Evolutionary conservation across 805 yeast species (phyloP), one percentile per base, ranked within the genome.

Genomic region (Schwanniomyces vanrijiae): DNA sequence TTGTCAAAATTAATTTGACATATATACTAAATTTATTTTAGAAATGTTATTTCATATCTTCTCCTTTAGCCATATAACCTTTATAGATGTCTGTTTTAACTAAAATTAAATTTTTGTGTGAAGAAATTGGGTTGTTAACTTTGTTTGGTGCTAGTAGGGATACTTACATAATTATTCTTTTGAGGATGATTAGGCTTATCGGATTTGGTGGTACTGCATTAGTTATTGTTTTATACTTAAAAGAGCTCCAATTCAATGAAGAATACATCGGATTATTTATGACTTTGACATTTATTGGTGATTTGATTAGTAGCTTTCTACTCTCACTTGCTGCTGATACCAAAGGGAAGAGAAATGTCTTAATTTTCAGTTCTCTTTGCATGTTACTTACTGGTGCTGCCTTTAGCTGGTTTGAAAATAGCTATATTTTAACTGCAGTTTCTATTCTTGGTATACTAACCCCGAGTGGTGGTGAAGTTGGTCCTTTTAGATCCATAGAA

Each of bases 401-500:
- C 0, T 75, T 80, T 51, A 65, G 62, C 2, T 43, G 64, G 16
- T 48, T 65, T 6, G 61, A 65, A 13, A 68, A 68, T 50, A 67
- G 59, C 43, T 56, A 55, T 33, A 14, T 73, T 1, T 56, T 81
- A 41, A 61, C 72, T 34, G 41, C 62, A 0, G 66, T 74, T 1
- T 71, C 80, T 1, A 59, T 76, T 13, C 37, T 76, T 9, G 85
- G 86, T 2, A 75, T 79, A n/a, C 65, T 80, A 20, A 78, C 83
- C 1, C 82, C 83, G 2, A 66, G 76, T n/a, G 85, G 85, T 3
- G 76, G 76, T 5, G 86, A 81, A 49, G 81, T 78, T 20, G 84
- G 84, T 0, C 82, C 84, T 1, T 81, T 80, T 59, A 64, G 83
- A 48, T 74, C 82, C 7, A 64, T 80, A n/a, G 86, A 81, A 53